Evolutionary conservation across 139 green algal species (phyloP), one percentile per base, ranked within the genome.

Genomic region (Chlamydomonas sp.): DNA sequence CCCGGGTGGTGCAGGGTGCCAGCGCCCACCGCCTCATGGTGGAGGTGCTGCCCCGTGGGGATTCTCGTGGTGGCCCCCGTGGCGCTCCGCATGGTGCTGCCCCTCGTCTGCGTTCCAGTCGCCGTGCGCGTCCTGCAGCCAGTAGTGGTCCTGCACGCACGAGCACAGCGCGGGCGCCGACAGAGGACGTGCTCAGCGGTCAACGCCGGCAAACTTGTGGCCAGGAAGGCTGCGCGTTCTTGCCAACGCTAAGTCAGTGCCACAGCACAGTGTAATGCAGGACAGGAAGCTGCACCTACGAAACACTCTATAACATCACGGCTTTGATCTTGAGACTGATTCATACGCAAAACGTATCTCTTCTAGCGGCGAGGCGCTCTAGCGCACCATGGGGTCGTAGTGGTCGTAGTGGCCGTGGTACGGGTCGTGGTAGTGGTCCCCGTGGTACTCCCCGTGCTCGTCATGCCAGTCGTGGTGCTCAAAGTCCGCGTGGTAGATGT

Each of bases 401-500:
- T 2, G 5, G 61, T 87, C 83, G 83, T 87, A 87, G 62, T 88
- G 84, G 18, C 75, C 75, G 58, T 88, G 75, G 84, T 82, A 83
- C 17, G 77, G 84, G 75, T 88, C 84, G 84, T 63, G 9, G 4
- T 17, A 18, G 17, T 77, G 64, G 64, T 77, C 64, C 64, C 77
- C 49, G 2, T 15, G 49, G 49, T 78, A 31, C 73, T 4, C n/a
- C 5, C 61, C n/a, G n/a, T 59, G 14, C n/a, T 61, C 73, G 9
- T 79, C 2, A 20, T 60, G 5, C 57, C 68, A 5, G 63, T 60
- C 1, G 14, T 81, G 14, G 1, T 77, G 5, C 75, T 88, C 20
- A 14, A 31, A 59, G 57, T 83, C 84, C 58, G 31, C 61, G 57
- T 88, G 17, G 63, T 88, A 83, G 63, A 71, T 57, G 63, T 88